These are phyloP conservation scores for Crassisporium funariophilum DNA, from an alignment of 768 basidiomycete species.

Conservation along the genomic window DNA sequence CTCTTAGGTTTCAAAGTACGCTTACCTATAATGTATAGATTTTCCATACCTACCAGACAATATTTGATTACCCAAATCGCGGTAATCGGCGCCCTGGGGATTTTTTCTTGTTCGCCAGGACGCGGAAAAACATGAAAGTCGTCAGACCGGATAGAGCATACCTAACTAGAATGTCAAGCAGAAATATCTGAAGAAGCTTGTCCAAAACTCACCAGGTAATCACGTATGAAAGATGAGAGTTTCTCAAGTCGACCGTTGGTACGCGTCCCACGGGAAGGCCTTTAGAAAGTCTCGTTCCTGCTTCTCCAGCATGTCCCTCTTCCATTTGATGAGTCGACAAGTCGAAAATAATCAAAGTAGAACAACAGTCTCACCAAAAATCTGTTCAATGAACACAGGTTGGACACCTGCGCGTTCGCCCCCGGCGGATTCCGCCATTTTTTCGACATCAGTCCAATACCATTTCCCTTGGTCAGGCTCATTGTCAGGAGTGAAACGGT, in stretches of 20 bases:
- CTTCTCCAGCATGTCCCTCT: slow-evolving; percentile 89
- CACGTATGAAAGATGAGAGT: slow-evolving; percentile 93
- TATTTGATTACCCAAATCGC: slow-evolving; percentile 42
- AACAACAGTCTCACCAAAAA: slow-evolving; percentile 67
- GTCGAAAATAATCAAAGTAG: slow-evolving; percentile 11
- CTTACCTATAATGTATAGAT: background rate
- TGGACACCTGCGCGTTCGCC: slow-evolving; percentile 75
- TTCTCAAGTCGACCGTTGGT: slow-evolving; percentile 84
- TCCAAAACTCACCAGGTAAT: slow-evolving; percentile 75
- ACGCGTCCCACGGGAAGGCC: slow-evolving; percentile 87
- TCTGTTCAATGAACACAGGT: slow-evolving; percentile 87
- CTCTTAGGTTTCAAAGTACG: background rate
- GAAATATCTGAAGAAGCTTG: background rate
- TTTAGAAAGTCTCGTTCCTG: slow-evolving; percentile 52
- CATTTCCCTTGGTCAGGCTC: slow-evolving; percentile 76
- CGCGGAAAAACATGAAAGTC: slow-evolving; percentile 74
- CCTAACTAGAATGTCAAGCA: slow-evolving; percentile 47
- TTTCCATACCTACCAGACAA: too few relatives aligned
- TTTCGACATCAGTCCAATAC: slow-evolving; percentile 88
- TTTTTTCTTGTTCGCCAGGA: slow-evolving; percentile 59
- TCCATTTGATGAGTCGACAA: background rate
- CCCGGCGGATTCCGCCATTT: slow-evolving; percentile 79
- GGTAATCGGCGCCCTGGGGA: slow-evolving; percentile 56
- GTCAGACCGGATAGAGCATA: slow-evolving; percentile 88
- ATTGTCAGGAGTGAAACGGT: slow-evolving; percentile 89